A percentile compares a stretch with the other conserved stretches of the same genome.
Evolutionary conservation across 2,329 filamentous ascomycete genomes (phyloP).

Genomic region (Phaeosphaeriaceae sp.): DNA sequence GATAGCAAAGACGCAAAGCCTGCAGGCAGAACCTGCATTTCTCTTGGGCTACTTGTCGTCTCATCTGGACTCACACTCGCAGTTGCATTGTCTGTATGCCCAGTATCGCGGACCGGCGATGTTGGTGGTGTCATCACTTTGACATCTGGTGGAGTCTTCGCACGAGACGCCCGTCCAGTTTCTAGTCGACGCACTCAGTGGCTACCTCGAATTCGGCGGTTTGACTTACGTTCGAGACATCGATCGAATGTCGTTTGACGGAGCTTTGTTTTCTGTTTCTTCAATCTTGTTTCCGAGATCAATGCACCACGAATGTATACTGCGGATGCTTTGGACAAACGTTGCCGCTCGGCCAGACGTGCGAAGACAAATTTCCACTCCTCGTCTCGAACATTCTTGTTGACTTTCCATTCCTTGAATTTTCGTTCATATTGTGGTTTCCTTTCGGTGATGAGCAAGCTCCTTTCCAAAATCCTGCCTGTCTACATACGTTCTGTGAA

Average conservation of each 20-base stretch:
- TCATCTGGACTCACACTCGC: too few relatives aligned
- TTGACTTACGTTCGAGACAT: neutral
- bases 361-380: conserved; percentile 11
- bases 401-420: conserved; percentile 9
- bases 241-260: neutral
- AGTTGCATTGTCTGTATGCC: too few relatives aligned
- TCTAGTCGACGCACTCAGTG: neutral
- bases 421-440: conserved; percentile 14
- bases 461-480: neutral
- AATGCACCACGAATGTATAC: conserved; percentile 8
- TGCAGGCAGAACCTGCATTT: too few relatives aligned
- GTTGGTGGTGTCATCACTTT: neutral
- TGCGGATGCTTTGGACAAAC: neutral
- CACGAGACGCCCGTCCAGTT: neutral
- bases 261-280: conserved; percentile 8
- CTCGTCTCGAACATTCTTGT: conserved; percentile 8
- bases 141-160: conserved; percentile 2
- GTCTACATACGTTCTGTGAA: conserved; percentile 13
- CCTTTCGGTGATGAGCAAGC: neutral
- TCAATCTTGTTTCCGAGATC: conserved; percentile 4
- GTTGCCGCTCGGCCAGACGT: conserved; percentile 1
- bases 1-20: too few relatives aligned
- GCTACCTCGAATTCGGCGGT: too few relatives aligned
- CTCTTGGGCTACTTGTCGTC: too few relatives aligned
- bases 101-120: too few relatives aligned